Evolutionary conservation across 2,329 filamentous ascomycete genomes (phyloP), one percentile per base, ranked within the genome.

Genomic region (Microcyclosporella mali): DNA sequence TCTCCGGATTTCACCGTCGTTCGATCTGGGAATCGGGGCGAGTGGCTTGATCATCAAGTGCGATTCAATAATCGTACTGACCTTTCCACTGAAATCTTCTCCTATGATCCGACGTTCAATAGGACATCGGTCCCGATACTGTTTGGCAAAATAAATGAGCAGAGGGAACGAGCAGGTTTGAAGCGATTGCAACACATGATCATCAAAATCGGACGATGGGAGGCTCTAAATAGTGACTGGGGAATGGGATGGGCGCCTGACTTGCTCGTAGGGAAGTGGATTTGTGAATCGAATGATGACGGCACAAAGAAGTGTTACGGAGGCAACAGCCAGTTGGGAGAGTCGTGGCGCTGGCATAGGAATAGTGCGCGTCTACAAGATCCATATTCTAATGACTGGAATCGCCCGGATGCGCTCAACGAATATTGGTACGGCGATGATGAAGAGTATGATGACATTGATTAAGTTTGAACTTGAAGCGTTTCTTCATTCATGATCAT

Each of bases 101-200:
- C 16, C 8, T 15, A 18, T n/a, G 37, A 32, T 14, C 37, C 37
- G n/a, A 40, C 25, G n/a, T 18, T 40, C 14, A 40, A 40, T 21
- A 27, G 37, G 7, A 40, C 3, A 9, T 40, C 37, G 14, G 37
- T 40, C 7, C 37, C 29, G 17, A n/a, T 9, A 6, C 17, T 33
- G 37, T 31, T 19, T 16, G n/a, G 19, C 2, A 19, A 27, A 6
- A 3, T 40, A 6, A 40, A 40, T 17, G 7, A 8, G 4, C 6
- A n/a, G 11, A 32, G 37, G 17, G 8, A 7, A 10, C 16, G 31
- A 18, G 14, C 15, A n/a, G 16, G 28, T 17, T 17, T 40, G 10
- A 4, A 3, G 6, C 16, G 25, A 18, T 12, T 33, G 15, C 9
- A 21, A 4, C 15, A 18, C 27, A 25, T 40, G 14, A 28, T 31